Evolutionary conservation across 2,329 filamentous ascomycete species (phyloP).

Genomic region (Aspergillus pseudoviridinutans): DNA sequence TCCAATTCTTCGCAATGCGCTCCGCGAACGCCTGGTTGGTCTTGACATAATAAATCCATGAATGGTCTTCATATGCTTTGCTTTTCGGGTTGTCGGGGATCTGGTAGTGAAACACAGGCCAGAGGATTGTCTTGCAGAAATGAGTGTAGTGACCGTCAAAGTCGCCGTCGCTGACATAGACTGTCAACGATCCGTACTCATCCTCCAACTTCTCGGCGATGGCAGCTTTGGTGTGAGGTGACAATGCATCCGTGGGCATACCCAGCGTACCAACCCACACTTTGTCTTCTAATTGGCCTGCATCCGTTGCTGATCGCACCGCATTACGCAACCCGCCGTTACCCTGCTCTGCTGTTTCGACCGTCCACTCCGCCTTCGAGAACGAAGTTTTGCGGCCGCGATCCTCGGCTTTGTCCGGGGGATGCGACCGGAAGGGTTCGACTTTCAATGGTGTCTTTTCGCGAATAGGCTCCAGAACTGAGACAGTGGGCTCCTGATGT

Average conservation of each 20-base stretch:
- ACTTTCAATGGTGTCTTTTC: constrained; percentile 15
- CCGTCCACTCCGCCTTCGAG: constrained; percentile 73
- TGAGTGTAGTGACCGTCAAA: constrained; percentile 93
- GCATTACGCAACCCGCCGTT: constrained; percentile 91
- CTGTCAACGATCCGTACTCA: constrained; percentile 76
- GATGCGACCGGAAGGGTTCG: constrained; percentile 8
- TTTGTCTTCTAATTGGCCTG: constrained; percentile 67
- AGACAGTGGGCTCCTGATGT: constrained; percentile 48
- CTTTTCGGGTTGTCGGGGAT: constrained; percentile 97
- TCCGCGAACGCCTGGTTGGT: constrained; percentile 93
- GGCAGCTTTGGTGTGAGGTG: constrained; percentile 69
- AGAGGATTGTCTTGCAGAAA: constrained; percentile 96
- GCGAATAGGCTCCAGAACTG: constrained; percentile 18
- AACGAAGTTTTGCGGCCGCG: constrained; percentile 65
- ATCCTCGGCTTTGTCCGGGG: constrained; percentile 12
- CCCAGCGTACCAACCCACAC: constrained; percentile 91
- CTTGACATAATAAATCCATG: constrained; percentile 90
- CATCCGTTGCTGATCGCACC: constrained; percentile 69
- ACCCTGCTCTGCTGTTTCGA: constrained; percentile 82
- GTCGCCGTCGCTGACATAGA: constrained; percentile 85
- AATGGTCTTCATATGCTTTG: constrained; percentile 96
- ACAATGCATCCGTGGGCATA: constrained; percentile 86
- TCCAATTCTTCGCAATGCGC: constrained; percentile 86
- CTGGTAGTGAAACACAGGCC: constrained; percentile 97
- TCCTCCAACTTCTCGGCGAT: constrained; percentile 78